Conservation (phyloP, 139 green algal genomes). For the Chlorella sorokiniana region DNA sequence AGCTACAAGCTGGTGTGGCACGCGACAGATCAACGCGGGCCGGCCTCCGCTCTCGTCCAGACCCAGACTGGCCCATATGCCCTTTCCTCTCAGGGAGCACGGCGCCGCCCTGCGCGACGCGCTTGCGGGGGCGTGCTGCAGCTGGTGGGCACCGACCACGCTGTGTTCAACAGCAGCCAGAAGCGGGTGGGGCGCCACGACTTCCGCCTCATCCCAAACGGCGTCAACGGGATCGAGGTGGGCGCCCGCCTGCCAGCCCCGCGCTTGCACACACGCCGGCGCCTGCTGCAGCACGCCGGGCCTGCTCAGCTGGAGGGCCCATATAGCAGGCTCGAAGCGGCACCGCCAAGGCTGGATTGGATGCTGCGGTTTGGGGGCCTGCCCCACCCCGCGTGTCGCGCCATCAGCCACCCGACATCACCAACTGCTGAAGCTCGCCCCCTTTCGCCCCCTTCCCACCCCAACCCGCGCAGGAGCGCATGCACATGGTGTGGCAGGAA, state of each 20-base stretch:
- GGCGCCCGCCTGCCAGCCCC: background rate
- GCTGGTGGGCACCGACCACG: slow-evolving; percentile 90
- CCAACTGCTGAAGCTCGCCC: background rate
- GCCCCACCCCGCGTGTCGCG: no score
- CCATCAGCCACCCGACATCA: background rate
- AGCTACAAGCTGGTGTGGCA: background rate
- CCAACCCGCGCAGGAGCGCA: slow-evolving; percentile 38
- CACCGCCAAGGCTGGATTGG: no score
- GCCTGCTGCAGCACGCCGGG: background rate
- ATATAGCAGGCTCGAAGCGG: no score
- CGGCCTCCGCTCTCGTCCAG: no score
- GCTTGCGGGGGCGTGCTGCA: slow-evolving; percentile 54
- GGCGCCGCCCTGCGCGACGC: slow-evolving; percentile 35
- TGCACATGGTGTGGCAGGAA: slow-evolving; percentile 89
- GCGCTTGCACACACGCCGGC: background rate
- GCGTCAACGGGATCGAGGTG: slow-evolving; percentile 94
- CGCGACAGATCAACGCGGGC: no score
- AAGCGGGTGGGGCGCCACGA: slow-evolving; percentile 84
- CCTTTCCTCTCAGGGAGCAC: slow-evolving; percentile 37
- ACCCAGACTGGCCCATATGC: background rate
- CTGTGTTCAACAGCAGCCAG: slow-evolving; percentile 90
- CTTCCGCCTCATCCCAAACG: slow-evolving; percentile 95
- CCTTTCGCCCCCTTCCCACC: background rate
- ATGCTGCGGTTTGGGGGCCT: no score
- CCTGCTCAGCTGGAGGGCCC: background rate